Evolutionary conservation across 257 asterid genomes (phyloP), one percentile per base, ranked within the genome.

Genomic region (Plectranthus barbatus): DNA sequence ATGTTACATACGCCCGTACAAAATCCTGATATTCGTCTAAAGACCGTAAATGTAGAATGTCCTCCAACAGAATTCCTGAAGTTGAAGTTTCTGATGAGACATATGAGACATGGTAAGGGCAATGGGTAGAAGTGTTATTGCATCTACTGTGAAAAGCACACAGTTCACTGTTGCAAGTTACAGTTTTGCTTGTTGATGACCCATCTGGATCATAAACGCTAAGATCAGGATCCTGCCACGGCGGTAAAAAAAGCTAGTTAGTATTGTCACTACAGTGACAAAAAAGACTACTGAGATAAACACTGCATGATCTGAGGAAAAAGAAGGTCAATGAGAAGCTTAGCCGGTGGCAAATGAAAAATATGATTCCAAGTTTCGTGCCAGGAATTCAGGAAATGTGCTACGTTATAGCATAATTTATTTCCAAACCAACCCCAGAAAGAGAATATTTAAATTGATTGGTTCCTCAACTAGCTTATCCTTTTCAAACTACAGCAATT

Each of bases 21-120:
- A 70, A 55, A 23, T 78, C 77, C 68, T 44, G 77, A 69, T 77
- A 78, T 44, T 48, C 50, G 42, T 70, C 79, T 59, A 77, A 82
- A 36, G 90, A 59, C 73, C 65, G 78, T 67, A 87, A 73, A 68
- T 85, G 97, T 49, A 90, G 81, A 72, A 90, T 23, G 72, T 90
- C 97, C 72, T 87, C 92, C 74, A 90, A 69, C 66, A 90, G 68
- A 62, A 87, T 58, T 62, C 97, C 95, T n/a, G 97, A 84, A 68
- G 95, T 90, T 67, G 97, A 90, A 65, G 97, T 90, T 47, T 83
- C 94, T 10, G 90, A 80, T 9, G 95, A 85, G 67, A 90, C 81
- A 65, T 90, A 90, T 15, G 95, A 84, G 29, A 83, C 89, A 41
- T 83, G 69, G 74, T 87, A 90, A 77, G 91, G 92, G 81, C 97